phyloP scores from a whole-genome alignment of 1,139 yeast genomes.

The Meyerozyma guilliermondii region DNA sequence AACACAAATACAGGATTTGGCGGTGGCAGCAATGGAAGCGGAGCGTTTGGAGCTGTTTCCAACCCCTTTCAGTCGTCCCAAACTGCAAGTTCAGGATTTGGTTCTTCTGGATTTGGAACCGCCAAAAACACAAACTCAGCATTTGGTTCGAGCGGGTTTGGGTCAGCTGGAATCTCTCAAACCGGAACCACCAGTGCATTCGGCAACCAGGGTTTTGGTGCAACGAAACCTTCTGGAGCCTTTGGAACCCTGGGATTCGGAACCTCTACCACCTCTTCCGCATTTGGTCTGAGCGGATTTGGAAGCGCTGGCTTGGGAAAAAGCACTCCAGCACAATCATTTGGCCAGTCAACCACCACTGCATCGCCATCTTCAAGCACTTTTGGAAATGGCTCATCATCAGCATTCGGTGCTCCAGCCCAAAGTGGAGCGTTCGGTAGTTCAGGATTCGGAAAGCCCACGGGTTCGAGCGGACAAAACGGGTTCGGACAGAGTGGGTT shows the following conservation, averaged over 20 bases:
- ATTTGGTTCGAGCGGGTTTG: constrained; percentile 7
- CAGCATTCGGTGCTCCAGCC: background rate
- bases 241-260: constrained; percentile 6
- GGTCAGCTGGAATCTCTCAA: constrained; percentile 3
- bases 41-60: constrained; percentile 8
- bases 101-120: constrained; percentile 8
- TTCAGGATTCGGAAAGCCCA: background rate
- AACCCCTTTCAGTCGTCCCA: constrained; percentile 6
- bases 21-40: constrained; percentile 6
- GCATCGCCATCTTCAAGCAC: background rate
- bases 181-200: background rate
- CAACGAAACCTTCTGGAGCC: background rate
- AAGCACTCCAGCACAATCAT: background rate
- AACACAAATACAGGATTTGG: constrained; percentile 9
- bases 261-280: background rate
- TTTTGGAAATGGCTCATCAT: background rate
- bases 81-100: constrained; percentile 6
- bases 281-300: constrained; percentile 1
- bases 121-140: constrained; percentile 2
- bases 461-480: too few species aligned
- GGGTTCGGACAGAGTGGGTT: background rate
- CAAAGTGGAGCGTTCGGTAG: background rate
- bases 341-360: background rate
- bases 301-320: constrained; percentile 5
- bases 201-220: background rate